phyloP scores from a whole-genome alignment of 192 early-diverging fungal genomes.

The Umbelopsis isabellina region DNA sequence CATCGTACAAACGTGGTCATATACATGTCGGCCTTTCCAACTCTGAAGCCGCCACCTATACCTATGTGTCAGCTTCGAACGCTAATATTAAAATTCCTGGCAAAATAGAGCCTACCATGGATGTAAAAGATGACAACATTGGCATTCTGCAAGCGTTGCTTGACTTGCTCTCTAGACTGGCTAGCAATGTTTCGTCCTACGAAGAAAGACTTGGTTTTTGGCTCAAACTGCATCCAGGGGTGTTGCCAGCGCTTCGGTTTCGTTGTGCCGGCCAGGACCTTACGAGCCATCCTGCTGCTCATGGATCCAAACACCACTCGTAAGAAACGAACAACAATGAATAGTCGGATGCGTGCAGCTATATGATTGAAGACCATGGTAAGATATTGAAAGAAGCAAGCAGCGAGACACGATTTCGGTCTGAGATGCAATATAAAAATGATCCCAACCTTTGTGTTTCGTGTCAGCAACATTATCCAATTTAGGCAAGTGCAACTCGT shows the following conservation, averaged over 20 bases:
- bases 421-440: background rate
- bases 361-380: background rate
- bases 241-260: conserved; percentile 14
- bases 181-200: conserved; percentile 5
- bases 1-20: conserved; percentile 17
- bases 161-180: background rate
- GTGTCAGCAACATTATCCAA: conserved; percentile 5
- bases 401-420: background rate
- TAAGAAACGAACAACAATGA: conserved; percentile 3
- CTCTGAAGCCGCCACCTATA: conserved; percentile 28
- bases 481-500: background rate
- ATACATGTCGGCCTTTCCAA: conserved; percentile 25
- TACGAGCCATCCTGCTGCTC: background rate
- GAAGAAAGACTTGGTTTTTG: conserved; percentile 3
- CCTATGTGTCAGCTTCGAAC: too few species aligned
- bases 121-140: conserved; percentile 27
- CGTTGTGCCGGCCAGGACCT: background rate
- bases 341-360: background rate
- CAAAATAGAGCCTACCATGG: conserved; percentile 13
- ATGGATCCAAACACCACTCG: conserved; percentile 4
- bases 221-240: conserved; percentile 4
- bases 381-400: background rate
- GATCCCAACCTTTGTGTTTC: background rate
- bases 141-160: conserved; percentile 2
- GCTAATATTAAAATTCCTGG: too few species aligned